These are phyloP conservation scores for Limonium bicolor DNA, from an alignment of 148 eudicot species.

Conservation along the genomic window DNA sequence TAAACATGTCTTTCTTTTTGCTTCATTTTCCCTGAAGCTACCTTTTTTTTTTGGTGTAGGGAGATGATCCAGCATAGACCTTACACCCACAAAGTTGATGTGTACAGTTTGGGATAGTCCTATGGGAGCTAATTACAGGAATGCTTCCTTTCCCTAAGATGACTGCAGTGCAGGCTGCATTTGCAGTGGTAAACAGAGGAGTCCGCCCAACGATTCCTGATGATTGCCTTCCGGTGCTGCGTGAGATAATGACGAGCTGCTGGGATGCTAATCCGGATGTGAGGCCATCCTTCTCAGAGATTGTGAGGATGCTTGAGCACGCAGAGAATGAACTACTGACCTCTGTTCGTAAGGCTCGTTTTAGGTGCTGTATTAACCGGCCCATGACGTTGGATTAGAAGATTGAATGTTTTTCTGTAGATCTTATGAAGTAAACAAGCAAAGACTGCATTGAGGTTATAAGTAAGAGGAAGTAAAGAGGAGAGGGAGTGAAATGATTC, in stretches of 20 bases:
- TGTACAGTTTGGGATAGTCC: conserved; percentile 90
- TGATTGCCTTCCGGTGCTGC: conserved; percentile 62
- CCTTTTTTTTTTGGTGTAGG: conserved; percentile 19
- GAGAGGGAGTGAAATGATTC: too few species aligned
- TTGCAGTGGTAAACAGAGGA: conserved; percentile 94
- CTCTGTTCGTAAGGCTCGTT: conserved; percentile 7
- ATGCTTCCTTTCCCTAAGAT: conserved; percentile 92
- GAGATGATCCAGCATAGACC: conserved; percentile 99
- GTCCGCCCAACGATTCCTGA: conserved; percentile 65
- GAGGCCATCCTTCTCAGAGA: conserved; percentile 66
- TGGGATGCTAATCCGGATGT: conserved; percentile 82
- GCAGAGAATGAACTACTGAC: conserved; percentile 7
- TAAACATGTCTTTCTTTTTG: too few species aligned
- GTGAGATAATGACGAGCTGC: conserved; percentile 84
- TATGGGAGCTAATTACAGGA: conserved; percentile 89
- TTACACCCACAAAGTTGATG: conserved; percentile 86
- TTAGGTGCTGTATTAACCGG: conserved; percentile 8
- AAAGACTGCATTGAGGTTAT: too few species aligned
- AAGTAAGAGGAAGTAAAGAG: too few species aligned
- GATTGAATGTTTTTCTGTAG: not conserved
- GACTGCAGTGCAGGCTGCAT: conserved; percentile 98
- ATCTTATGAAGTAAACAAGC: not conserved
- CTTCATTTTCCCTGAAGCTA: not conserved
- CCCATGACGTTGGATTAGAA: conserved; percentile 10
- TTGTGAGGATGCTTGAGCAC: conserved; percentile 71